Evolutionary conservation across 257 asterid species (phyloP).

Genomic region (Parsonsia alboflavescens): DNA sequence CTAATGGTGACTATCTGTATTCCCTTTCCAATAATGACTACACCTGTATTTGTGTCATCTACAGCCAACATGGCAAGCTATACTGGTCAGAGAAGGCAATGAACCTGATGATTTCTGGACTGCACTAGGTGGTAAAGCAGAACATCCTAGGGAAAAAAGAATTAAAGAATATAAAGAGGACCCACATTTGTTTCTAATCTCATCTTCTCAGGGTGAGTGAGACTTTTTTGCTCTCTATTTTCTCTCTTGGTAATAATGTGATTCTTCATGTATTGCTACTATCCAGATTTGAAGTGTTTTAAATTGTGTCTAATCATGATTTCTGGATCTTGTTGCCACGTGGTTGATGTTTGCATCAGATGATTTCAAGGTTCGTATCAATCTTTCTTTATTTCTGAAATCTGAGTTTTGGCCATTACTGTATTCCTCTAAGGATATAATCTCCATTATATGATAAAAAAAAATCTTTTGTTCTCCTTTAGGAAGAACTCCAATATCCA

Average conservation of each 20-base stretch:
- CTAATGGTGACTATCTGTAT: constrained; percentile 3
- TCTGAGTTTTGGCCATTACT: background rate
- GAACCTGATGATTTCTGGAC: constrained; percentile 79
- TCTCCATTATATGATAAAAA: too few relatives aligned
- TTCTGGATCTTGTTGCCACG: constrained; percentile 21
- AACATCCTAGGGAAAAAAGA: constrained; percentile 53
- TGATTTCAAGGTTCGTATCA: constrained; percentile 26
- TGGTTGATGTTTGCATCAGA: constrained; percentile 16
- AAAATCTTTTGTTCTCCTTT: too few relatives aligned
- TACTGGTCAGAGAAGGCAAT: constrained; percentile 70
- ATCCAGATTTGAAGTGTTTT: constrained; percentile 17
- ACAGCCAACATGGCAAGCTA: constrained; percentile 72
- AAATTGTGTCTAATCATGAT: constrained; percentile 22
- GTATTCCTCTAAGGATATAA: too few relatives aligned
- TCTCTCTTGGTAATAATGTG: constrained; percentile 16
- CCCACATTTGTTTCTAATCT: constrained; percentile 65
- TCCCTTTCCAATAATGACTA: background rate
- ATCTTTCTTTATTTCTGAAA: background rate
- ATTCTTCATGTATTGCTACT: constrained; percentile 9
- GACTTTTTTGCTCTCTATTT: constrained; percentile 4
- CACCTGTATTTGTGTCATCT: background rate
- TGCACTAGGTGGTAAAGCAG: constrained; percentile 59
- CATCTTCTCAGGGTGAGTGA: constrained; percentile 37
- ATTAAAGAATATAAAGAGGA: constrained; percentile 50
- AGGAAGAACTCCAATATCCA: background rate